phyloP scores from a whole-genome alignment of 441 rosid species.

The Croton laevigatus region DNA sequence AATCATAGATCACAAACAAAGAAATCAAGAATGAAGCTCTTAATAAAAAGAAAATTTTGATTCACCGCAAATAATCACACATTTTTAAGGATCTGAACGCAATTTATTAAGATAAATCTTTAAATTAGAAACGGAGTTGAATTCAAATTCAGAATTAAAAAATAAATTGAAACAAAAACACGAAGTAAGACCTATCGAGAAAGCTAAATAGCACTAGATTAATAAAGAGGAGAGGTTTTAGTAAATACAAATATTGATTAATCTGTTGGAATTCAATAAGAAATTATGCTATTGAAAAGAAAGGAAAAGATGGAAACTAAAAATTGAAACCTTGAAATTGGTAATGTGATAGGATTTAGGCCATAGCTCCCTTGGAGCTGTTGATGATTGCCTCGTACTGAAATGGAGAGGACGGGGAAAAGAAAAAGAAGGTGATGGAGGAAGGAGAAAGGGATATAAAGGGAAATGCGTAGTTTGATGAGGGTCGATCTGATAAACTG shows the following conservation, averaged over 20 bases:
- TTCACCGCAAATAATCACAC: not conserved
- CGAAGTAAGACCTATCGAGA: not conserved
- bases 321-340: not conserved
- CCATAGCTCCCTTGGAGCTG: conserved; percentile 6
- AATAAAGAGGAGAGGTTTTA: not conserved
- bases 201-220: not conserved
- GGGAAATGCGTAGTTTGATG: not conserved
- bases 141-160: not conserved
- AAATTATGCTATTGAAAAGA: not conserved
- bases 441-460: not conserved
- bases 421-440: not conserved
- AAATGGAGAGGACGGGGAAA: not conserved
- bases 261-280: not conserved
- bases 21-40: not conserved
- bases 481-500: conserved; percentile 5
- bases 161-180: not conserved
- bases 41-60: not conserved
- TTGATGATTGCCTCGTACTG: not conserved
- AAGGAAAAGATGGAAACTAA: not conserved
- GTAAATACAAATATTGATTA: not conserved
- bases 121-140: not conserved
- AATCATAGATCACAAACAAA: conserved; percentile 11
- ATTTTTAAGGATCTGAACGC: not conserved
- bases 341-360: not conserved
- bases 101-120: not conserved